Conservation (phyloP, 306 rosid genomes). For the Inga laurina region DNA sequence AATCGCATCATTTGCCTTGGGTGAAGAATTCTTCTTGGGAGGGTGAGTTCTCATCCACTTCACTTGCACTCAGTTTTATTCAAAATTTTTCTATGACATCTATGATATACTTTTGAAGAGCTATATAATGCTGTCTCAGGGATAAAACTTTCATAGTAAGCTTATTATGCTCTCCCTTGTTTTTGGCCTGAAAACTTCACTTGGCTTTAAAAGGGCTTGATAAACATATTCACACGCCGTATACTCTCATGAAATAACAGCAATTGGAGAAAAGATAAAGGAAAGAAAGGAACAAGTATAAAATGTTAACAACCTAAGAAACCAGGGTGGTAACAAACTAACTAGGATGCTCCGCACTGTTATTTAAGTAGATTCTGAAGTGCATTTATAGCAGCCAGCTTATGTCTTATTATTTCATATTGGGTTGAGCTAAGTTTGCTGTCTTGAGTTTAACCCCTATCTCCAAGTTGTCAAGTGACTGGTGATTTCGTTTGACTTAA, state of each 20-base stretch:
- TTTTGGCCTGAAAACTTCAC: background rate
- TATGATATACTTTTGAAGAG: background rate
- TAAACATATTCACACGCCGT: background rate
- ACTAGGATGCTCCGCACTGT: background rate
- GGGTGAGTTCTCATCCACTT: constrained; percentile 49
- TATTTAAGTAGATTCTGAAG: background rate
- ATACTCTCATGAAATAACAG: background rate
- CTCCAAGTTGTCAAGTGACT: background rate
- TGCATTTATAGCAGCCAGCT: background rate
- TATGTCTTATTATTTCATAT: background rate
- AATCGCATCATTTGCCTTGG: constrained; percentile 51
- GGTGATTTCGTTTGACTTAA: background rate
- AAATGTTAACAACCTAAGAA: background rate
- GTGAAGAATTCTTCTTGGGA: constrained; percentile 71
- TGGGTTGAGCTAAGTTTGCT: background rate
- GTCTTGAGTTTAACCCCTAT: background rate
- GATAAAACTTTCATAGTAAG: background rate
- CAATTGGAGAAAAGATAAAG: background rate
- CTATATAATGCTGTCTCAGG: background rate
- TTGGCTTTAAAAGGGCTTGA: background rate
- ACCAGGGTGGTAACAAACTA: background rate
- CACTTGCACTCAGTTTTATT: constrained; percentile 5
- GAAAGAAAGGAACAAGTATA: background rate
- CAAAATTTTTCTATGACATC: background rate
- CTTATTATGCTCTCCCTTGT: background rate